Conservation (phyloP, 1,284 basidiomycete genomes). For the Ganoderma lucidum region DNA sequence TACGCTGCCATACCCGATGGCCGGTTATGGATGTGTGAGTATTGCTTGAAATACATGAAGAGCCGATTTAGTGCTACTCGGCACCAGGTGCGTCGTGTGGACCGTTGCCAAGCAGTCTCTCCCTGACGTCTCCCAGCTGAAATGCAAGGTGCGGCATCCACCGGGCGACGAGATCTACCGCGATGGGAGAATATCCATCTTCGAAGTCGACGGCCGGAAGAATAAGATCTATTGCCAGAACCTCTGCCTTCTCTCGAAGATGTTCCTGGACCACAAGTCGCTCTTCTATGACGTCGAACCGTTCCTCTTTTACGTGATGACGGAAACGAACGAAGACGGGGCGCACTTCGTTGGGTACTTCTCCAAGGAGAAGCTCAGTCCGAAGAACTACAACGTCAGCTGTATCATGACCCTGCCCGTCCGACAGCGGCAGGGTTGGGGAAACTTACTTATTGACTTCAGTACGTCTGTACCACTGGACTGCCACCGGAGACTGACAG, state of each 20-base stretch:
- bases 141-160: conserved; percentile 95
- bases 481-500: conserved; percentile 9
- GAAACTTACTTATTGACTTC: conserved; percentile 94
- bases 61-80: conserved; percentile 88
- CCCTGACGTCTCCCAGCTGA: conserved; percentile 63
- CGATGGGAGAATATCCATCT: conserved; percentile 89
- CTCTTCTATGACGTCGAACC: conserved; percentile 99
- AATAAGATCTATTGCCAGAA: conserved; percentile 99
- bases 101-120: background rate
- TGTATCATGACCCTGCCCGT: conserved; percentile 99
- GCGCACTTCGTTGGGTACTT: conserved; percentile 99
- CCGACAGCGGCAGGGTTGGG: conserved; percentile 94
- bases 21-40: conserved; percentile 96
- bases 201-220: conserved; percentile 97
- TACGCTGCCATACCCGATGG: conserved; percentile 95
- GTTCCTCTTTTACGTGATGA: conserved; percentile 98
- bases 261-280: conserved; percentile 99
- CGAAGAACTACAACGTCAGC: conserved; percentile 96
- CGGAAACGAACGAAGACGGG: conserved; percentile 89
- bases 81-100: conserved; percentile 74
- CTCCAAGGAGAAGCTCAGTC: conserved; percentile 97
- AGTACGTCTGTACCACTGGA: conserved; percentile 68
- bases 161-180: conserved; percentile 99
- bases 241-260: conserved; percentile 97
- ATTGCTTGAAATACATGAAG: conserved; percentile 99